These are phyloP conservation scores for Abrus precatorius DNA, from an alignment of 306 rosid genomes.

Conservation along the genomic window DNA sequence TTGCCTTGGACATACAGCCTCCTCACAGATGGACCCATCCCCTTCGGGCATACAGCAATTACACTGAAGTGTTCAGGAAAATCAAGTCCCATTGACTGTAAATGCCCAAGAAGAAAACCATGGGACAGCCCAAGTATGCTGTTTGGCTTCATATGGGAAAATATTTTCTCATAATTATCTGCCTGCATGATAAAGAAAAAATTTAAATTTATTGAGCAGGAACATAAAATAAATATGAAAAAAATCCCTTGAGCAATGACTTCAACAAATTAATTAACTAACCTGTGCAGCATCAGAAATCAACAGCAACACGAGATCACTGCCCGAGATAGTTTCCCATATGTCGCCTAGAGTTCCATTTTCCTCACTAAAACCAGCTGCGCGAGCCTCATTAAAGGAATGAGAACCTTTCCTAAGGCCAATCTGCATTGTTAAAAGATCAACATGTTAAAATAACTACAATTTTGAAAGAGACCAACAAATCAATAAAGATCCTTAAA, in stretches of 20 bases:
- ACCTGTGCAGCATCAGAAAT: constrained; percentile 99
- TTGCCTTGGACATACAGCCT: constrained; percentile 97
- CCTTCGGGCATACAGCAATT: constrained; percentile 98
- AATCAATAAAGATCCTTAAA: neutral
- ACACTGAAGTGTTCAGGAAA: constrained; percentile 92
- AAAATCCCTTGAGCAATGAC: neutral
- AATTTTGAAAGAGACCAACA: neutral
- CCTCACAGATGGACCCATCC: constrained; percentile 99
- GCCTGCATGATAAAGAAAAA: constrained; percentile 69
- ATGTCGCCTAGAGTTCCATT: constrained; percentile 95
- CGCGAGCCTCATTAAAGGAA: constrained; percentile 90
- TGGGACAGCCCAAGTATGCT: constrained; percentile 98
- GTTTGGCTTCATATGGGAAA: constrained; percentile 91
- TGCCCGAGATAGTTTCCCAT: constrained; percentile 80
- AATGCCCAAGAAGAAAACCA: constrained; percentile 97
- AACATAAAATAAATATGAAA: neutral
- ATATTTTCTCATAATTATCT: constrained; percentile 83
- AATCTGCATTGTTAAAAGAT: constrained; percentile 58
- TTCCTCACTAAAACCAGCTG: constrained; percentile 91
- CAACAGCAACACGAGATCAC: constrained; percentile 92
- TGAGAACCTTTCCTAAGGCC: constrained; percentile 97
- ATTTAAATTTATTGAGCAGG: neutral
- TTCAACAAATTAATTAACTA: constrained; percentile 48
- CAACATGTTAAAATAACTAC: constrained; percentile 11
- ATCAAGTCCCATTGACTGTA: constrained; percentile 87